Base-by-base conservation (phyloP, 2,329 filamentous ascomycete species). In the Stagonosporopsis cucurbitacearum region DNA sequence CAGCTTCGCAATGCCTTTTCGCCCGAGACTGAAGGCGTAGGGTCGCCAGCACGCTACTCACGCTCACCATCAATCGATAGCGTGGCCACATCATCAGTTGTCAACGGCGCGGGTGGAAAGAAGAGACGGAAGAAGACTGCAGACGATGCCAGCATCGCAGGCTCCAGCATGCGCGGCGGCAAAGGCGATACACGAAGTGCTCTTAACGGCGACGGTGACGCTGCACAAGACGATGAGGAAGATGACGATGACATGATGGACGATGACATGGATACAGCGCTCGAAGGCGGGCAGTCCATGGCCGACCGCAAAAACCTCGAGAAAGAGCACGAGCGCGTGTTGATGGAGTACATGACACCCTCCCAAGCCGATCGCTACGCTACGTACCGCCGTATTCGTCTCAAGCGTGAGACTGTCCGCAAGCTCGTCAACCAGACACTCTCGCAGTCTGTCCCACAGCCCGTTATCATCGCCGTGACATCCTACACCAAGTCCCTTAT, bases 341-440 rank as follows among this genome's bases (percentile, higher is more conserved):
- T 91, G 26, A 84, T 88, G 25, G 81, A 86, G 42, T 82, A 83
- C 49, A 87, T 92, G 74, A 84, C 88, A 44, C 74, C 76, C n/a
- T 81, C 85, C 20, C 89, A 92, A 72, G 86, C 86, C 64, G 81
- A 86, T 50, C 83, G 89, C 44, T 92, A 90, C 69, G 88, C 89
- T 71, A 81, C 85, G 20, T 92, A 86, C 84, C 84, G 88, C 58
- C 84, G 86, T 9, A 85, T 86, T 30, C 90, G 88, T 65, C 77
- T 93, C 36, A 84, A 85, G 20, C 87, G 88, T 62, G 82, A 86
- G 6, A 86, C 88, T 17, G 87, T 92, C 54, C 84, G 89, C 69
- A 83, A 87, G 83, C 84, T 93, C 58, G 88, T 92, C 70, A 94
- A 93, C 68, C 88, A 90, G 55, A 91, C 90, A 1, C 87, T 92